These are phyloP conservation scores for Stephanodiscus triporus DNA, from an alignment of 108 stramenopile genomes.

Conservation along the genomic window DNA sequence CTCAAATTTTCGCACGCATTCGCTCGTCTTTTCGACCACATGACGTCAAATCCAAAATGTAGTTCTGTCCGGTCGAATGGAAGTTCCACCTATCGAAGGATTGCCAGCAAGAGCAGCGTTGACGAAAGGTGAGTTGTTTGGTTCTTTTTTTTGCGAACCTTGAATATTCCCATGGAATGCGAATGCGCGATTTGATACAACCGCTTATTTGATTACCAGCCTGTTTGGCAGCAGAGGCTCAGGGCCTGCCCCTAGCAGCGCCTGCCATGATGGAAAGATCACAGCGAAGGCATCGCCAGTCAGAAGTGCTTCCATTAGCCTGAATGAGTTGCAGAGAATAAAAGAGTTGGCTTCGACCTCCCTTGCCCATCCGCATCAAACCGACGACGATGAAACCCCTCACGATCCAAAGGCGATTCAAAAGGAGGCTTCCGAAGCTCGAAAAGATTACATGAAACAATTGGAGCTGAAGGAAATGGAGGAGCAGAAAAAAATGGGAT, in stretches of 20 bases:
- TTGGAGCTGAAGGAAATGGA: slow-evolving; percentile 65
- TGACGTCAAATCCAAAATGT: slow-evolving; percentile 33
- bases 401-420: slow-evolving; percentile 6
- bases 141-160: not conserved
- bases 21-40: not conserved
- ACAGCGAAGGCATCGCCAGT: slow-evolving; percentile 7
- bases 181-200: too few species aligned
- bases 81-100: slow-evolving; percentile 42
- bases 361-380: not conserved
- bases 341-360: slow-evolving; percentile 33
- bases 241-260: slow-evolving; percentile 1
- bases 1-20: too few species aligned
- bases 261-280: not conserved
- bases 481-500: slow-evolving; percentile 45
- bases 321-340: slow-evolving; percentile 41
- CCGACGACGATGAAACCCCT: not conserved
- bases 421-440: slow-evolving; percentile 35
- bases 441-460: slow-evolving; percentile 68
- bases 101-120: slow-evolving; percentile 41
- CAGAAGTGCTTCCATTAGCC: slow-evolving; percentile 26
- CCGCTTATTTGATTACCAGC: slow-evolving; percentile 5
- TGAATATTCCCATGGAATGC: not conserved
- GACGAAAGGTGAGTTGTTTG: slow-evolving; percentile 44
- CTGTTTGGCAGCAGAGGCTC: slow-evolving; percentile 43
- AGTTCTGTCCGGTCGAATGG: slow-evolving; percentile 40